These are phyloP conservation scores for Cystobasidium pallidum DNA, from an alignment of 1,284 basidiomycete genomes.

Conservation along the genomic window DNA sequence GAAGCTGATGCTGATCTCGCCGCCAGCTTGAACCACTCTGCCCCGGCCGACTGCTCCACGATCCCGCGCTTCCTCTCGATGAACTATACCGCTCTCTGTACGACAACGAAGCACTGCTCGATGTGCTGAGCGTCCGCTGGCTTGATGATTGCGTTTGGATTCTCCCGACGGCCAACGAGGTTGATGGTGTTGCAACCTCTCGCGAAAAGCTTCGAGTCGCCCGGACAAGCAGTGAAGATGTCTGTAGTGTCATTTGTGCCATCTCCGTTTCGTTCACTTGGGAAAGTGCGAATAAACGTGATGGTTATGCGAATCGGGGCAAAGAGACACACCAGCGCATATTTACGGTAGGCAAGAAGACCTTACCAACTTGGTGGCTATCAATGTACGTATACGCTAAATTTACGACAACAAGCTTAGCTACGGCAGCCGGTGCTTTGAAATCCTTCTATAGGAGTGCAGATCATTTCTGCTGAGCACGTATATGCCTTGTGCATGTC, in stretches of 20 bases:
- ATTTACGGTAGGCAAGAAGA: too few relatives aligned
- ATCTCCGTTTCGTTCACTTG: too few relatives aligned
- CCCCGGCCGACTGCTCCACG: slow-evolving; percentile 2
- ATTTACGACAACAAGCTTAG: too few relatives aligned
- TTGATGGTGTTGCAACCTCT: slow-evolving; percentile 1
- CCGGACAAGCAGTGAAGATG: background rate
- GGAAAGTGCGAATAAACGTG: too few relatives aligned
- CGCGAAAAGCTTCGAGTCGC: background rate
- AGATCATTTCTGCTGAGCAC: too few relatives aligned
- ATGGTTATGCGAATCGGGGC: too few relatives aligned
- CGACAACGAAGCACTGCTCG: background rate
- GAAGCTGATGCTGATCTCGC: slow-evolving; percentile 17
- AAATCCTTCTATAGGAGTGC: too few relatives aligned
- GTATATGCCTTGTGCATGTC: too few relatives aligned
- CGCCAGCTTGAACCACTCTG: slow-evolving; percentile 16
- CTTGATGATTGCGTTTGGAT: background rate
- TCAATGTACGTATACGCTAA: too few relatives aligned
- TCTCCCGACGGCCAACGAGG: slow-evolving; percentile 9
- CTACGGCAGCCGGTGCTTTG: too few relatives aligned
- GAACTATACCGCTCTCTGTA: background rate
- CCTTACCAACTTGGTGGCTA: too few relatives aligned
- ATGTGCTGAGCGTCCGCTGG: background rate
- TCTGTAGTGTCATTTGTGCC: background rate
- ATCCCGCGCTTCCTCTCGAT: background rate
- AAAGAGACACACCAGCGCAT: too few relatives aligned